Evolutionary conservation across 257 asterid genomes (phyloP).

Genomic region (Solanum tarijense): DNA sequence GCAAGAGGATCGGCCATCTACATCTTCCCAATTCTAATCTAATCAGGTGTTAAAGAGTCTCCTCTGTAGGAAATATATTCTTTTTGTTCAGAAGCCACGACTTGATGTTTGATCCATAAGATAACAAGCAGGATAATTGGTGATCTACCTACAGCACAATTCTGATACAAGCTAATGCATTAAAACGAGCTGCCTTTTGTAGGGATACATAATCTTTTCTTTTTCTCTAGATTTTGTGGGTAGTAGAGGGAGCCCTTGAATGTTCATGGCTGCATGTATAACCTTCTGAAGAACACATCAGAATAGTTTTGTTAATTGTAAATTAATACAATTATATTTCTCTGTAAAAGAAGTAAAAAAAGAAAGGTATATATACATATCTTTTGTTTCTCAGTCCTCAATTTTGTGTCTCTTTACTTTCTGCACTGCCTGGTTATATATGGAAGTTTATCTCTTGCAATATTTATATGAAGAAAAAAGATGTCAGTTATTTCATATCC

Average conservation of each 20-base stretch:
- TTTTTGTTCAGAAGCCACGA: neutral
- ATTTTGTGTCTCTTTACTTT: neutral
- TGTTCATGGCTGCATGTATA: neutral
- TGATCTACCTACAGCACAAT: neutral
- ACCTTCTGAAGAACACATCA: neutral
- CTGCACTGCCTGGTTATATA: neutral
- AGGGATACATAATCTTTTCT: neutral
- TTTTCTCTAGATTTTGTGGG: neutral
- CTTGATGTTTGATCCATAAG: neutral
- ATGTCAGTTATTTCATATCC: neutral
- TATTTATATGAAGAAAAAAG: neutral
- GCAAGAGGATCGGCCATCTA: constrained; percentile 91
- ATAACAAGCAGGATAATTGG: neutral
- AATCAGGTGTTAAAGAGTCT: neutral
- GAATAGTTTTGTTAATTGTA: constrained; percentile 4
- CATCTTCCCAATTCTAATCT: constrained; percentile 59
- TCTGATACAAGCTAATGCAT: neutral
- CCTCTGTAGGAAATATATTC: neutral
- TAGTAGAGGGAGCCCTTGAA: neutral
- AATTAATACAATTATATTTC: constrained; percentile 1
- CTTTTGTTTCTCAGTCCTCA: neutral
- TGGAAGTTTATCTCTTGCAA: neutral
- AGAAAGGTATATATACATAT: neutral
- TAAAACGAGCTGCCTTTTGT: neutral
- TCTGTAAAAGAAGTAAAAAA: neutral